These are phyloP conservation scores for Trichophyton benhamiae DNA, from an alignment of 2,329 filamentous ascomycete genomes.

Conservation along the genomic window DNA sequence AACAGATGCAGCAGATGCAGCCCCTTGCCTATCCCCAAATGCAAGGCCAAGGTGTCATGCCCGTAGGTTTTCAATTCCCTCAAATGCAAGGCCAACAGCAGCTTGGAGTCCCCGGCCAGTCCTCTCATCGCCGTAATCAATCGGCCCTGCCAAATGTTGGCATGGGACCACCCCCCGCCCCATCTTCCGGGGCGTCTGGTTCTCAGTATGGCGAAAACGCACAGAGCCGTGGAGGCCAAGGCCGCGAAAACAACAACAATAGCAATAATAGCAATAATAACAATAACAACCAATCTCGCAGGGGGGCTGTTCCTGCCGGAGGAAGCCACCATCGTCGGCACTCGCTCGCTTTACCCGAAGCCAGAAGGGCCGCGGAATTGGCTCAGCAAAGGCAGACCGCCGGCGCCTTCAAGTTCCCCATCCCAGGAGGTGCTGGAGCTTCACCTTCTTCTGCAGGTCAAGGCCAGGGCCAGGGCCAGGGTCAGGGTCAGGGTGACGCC, in stretches of 20 bases:
- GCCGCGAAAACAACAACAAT: constrained; percentile 50
- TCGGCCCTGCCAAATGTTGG: constrained; percentile 88
- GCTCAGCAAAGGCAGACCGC: constrained; percentile 95
- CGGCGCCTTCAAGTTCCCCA: constrained; percentile 87
- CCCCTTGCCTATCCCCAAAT: constrained; percentile 48
- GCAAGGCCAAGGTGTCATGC: constrained; percentile 45
- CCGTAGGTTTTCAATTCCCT: constrained; percentile 65
- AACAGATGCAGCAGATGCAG: constrained; percentile 56
- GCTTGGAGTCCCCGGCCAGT: constrained; percentile 45
- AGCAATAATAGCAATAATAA: background rate
- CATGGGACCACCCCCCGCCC: constrained; percentile 83
- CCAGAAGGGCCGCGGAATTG: constrained; percentile 92
- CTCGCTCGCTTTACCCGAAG: constrained; percentile 85
- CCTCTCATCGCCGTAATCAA: constrained; percentile 93
- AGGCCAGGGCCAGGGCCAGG: constrained; percentile 16
- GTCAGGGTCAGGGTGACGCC: constrained; percentile 40
- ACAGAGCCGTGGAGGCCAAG: constrained; percentile 40
- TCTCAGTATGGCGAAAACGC: constrained; percentile 30
- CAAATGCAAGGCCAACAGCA: constrained; percentile 57
- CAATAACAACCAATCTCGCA: constrained; percentile 48
- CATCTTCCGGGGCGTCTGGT: constrained; percentile 65
- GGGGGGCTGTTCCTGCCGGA: constrained; percentile 56
- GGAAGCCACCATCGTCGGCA: constrained; percentile 85
- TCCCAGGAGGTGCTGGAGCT: constrained; percentile 52
- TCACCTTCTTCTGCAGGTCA: constrained; percentile 41